Percentiles rank a stretch among this genome's conserved stretches.
phyloP scores from a whole-genome alignment of 805 yeast genomes.

The Teunomyces lycoperdinae region DNA sequence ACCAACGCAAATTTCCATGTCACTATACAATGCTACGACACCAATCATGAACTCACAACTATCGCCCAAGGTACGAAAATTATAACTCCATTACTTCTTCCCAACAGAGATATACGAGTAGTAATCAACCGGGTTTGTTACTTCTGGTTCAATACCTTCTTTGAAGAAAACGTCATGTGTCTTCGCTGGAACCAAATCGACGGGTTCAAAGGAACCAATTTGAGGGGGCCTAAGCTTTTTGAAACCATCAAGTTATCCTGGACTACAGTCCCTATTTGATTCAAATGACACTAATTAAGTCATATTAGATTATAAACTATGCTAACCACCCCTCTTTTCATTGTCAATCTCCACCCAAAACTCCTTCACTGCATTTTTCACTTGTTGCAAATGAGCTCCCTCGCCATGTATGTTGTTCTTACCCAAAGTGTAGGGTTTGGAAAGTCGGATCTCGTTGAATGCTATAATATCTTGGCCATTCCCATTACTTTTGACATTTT shows the following conservation, averaged over 20 bases:
- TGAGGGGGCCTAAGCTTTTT: conserved; percentile 52
- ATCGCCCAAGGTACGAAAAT: neutral
- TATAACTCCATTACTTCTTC: neutral
- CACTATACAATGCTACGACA: neutral
- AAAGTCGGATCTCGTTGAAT: conserved; percentile 32
- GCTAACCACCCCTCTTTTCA: conserved; percentile 24
- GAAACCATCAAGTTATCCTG: neutral
- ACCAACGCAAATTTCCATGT: neutral
- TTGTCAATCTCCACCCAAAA: conserved; percentile 27
- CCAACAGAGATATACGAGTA: conserved; percentile 3
- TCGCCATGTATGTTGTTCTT: conserved; percentile 22
- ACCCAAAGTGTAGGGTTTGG: conserved; percentile 36
- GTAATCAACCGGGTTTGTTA: conserved; percentile 17
- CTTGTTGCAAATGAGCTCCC: conserved; percentile 19
- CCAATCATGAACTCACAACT: neutral
- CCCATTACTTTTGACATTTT: conserved; percentile 23
- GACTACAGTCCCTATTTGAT: neutral
- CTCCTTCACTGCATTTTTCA: conserved; percentile 22
- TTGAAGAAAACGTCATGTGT: conserved; percentile 16
- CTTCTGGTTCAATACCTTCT: conserved; percentile 28
- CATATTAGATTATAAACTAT: neutral
- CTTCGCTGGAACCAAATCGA: conserved; percentile 48
- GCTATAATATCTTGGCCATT: conserved; percentile 34
- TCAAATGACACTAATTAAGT: too few relatives aligned
- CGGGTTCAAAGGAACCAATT: conserved; percentile 62